Percentiles rank a stretch among this genome's conserved stretches.
phyloP scores from a whole-genome alignment of 768 basidiomycete genomes.

The Megacollybia marginata region DNA sequence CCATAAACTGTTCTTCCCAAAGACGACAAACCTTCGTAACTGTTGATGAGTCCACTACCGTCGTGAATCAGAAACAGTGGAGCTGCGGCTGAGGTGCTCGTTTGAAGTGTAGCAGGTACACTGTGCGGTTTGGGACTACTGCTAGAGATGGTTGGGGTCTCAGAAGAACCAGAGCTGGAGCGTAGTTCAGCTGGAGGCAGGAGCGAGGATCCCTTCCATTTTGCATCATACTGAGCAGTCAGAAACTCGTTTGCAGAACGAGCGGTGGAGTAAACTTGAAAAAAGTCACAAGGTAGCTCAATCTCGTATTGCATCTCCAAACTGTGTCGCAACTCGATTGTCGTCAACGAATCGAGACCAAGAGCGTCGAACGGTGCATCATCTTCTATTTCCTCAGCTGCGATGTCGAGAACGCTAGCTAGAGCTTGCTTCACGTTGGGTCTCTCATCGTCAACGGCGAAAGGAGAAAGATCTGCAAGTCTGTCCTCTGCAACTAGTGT shows the following conservation, averaged over 20 bases:
- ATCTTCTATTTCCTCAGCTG: conserved; percentile 29
- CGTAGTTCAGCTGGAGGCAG: background rate
- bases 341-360: conserved; percentile 59
- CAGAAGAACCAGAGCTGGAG: background rate
- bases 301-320: conserved; percentile 34
- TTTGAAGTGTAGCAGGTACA: background rate
- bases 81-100: background rate
- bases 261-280: conserved; percentile 32
- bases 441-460: conserved; percentile 13
- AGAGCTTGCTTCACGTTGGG: conserved; percentile 30
- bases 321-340: conserved; percentile 51
- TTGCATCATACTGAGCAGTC: background rate
- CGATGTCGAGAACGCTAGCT: conserved; percentile 39
- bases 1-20: conserved; percentile 53
- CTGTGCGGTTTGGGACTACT: background rate
- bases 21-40: conserved; percentile 38
- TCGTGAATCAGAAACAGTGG: conserved; percentile 69
- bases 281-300: conserved; percentile 36
- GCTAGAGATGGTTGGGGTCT: background rate
- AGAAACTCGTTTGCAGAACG: conserved; percentile 27
- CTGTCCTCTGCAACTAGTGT: conserved; percentile 34
- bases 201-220: background rate
- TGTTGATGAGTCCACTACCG: conserved; percentile 55
- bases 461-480: conserved; percentile 11
- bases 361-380: conserved; percentile 39